A percentile compares a stretch with the other conserved stretches of the same genome.
phyloP scores from a whole-genome alignment of 495 filamentous ascomycete genomes.

The Aspergillus taichungensis region DNA sequence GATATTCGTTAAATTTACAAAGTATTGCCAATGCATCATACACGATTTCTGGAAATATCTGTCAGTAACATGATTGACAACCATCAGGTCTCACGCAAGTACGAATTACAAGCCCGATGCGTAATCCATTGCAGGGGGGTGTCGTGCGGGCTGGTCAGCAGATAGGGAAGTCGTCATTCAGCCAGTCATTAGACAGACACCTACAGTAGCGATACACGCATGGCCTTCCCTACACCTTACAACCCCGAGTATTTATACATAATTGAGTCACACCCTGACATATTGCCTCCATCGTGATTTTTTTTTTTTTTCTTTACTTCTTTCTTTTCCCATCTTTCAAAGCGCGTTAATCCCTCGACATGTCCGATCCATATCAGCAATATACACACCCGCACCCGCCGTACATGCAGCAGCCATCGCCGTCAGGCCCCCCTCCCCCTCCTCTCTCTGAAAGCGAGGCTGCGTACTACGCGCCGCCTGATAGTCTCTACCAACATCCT shows the following conservation, averaged over 20 bases:
- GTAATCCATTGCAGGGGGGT: background rate
- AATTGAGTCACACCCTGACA: too few species aligned
- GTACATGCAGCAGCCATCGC: background rate
- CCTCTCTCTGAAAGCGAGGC: conserved; percentile 1
- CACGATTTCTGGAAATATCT: too few species aligned
- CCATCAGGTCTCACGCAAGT: too few species aligned
- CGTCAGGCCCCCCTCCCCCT: background rate
- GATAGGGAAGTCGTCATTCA: conserved; percentile 1
- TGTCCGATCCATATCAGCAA: conserved; percentile 5
- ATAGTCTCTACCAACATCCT: conserved; percentile 8
- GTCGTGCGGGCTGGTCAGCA: conserved; percentile 10
- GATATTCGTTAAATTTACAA: too few species aligned
- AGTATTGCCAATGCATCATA: too few species aligned
- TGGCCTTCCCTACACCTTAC: background rate
- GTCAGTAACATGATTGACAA: too few species aligned
- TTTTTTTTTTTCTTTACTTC: background rate
- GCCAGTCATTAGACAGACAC: background rate
- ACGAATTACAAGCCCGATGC: background rate
- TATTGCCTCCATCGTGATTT: background rate
- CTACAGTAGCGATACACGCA: too few species aligned
- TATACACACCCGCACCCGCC: conserved; percentile 1
- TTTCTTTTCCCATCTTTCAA: background rate
- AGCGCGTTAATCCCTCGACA: background rate
- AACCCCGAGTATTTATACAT: too few species aligned
- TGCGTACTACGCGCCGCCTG: conserved; percentile 7